These are phyloP conservation scores for Monosporascus sp. DNA, from an alignment of 2,329 filamentous ascomycete species.

Conservation along the genomic window DNA sequence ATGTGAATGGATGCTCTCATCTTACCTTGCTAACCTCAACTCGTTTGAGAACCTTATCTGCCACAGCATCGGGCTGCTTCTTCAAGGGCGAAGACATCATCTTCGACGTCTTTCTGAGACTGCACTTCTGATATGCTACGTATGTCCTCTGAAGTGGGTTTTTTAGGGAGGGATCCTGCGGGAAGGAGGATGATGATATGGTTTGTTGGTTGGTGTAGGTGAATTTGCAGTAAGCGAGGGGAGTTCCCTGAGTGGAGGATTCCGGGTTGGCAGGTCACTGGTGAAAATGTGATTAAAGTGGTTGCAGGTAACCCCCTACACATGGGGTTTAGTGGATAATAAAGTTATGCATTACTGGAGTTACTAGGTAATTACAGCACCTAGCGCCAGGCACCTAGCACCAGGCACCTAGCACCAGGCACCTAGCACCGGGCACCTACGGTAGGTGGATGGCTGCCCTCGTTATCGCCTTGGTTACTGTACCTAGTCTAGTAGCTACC, in stretches of 20 bases:
- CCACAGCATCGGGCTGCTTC: slow-evolving; percentile 59
- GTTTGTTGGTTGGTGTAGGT: neutral
- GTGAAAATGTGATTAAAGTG: neutral
- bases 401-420: too few species aligned
- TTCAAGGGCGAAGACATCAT: slow-evolving; percentile 57
- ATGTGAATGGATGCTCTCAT: slow-evolving; percentile 5
- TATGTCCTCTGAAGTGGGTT: neutral
- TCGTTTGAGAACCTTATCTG: slow-evolving; percentile 65
- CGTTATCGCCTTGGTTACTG: too few species aligned
- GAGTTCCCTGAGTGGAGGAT: neutral
- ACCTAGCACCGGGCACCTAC: too few species aligned
- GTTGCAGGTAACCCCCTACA: neutral
- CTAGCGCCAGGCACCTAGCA: too few species aligned
- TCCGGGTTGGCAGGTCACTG: neutral
- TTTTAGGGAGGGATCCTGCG: neutral
- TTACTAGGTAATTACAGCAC: too few species aligned
- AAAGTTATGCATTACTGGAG: too few species aligned
- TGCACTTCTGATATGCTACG: neutral
- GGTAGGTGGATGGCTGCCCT: too few species aligned
- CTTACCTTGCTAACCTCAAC: slow-evolving; percentile 71
- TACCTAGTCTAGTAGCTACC: too few species aligned
- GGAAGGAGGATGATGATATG: neutral
- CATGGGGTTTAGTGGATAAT: too few species aligned
- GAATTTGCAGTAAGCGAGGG: neutral
- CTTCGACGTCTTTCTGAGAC: neutral